Conservation (phyloP, 495 filamentous ascomycete species). For the Aspergillus cavernicola region DNA sequence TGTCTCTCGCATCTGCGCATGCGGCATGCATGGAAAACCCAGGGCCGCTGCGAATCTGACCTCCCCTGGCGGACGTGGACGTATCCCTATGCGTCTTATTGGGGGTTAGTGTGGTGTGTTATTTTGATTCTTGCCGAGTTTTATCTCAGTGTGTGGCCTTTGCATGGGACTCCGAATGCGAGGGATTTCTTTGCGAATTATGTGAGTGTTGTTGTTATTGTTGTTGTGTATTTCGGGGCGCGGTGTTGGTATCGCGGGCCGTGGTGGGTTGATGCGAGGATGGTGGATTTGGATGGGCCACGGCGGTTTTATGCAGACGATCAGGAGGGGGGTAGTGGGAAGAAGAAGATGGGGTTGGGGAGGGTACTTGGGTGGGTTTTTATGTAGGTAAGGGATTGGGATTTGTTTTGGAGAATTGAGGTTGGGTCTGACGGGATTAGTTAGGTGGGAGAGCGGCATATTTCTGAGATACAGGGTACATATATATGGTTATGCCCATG, state of each 20-base stretch:
- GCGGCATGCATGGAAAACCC: conserved; percentile 58
- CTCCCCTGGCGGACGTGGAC: conserved; percentile 58
- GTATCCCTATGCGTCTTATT: conserved; percentile 23
- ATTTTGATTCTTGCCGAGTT: conserved; percentile 26
- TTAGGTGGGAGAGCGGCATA: no score
- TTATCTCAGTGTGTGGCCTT: conserved; percentile 26
- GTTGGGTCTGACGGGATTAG: no score
- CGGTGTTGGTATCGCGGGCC: conserved; percentile 23
- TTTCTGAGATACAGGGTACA: no score
- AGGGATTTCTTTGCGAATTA: conserved; percentile 31
- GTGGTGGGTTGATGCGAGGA: conserved; percentile 30
- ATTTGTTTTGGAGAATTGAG: no score
- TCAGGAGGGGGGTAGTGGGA: conserved; percentile 9
- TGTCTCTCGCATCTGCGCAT: conserved; percentile 56
- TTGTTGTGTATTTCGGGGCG: conserved; percentile 21
- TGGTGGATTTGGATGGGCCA: conserved; percentile 25
- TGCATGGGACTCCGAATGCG: conserved; percentile 13
- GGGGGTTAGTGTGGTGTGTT: conserved; percentile 25
- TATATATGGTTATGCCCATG: no score
- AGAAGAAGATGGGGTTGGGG: not conserved
- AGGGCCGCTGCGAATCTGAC: conserved; percentile 60
- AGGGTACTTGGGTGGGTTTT: not conserved
- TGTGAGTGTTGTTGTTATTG: conserved; percentile 22
- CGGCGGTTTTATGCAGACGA: conserved; percentile 20
- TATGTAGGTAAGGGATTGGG: no score